Conservation (phyloP, 139 green algal species). For the Chlamydomonas sp. region DNA sequence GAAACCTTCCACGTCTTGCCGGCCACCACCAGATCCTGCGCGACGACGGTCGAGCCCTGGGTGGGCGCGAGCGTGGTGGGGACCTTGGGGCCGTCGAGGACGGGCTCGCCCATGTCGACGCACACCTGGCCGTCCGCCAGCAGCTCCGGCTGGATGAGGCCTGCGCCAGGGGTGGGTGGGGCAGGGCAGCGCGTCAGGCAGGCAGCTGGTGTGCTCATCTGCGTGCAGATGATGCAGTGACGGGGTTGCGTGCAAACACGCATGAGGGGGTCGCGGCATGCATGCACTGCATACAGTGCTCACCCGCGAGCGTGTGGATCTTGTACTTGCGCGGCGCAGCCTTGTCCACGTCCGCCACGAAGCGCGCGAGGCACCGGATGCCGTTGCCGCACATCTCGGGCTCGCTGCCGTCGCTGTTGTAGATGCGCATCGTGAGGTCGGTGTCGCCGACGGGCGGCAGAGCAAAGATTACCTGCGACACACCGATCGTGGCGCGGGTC, state of each 20-base stretch:
- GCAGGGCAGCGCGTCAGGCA: background rate
- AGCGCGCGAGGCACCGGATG: slow-evolving; percentile 91
- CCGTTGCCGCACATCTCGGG: slow-evolving; percentile 99
- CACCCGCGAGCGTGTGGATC: slow-evolving; percentile 85
- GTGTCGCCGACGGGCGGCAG: slow-evolving; percentile 58
- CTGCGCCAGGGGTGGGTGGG: slow-evolving; percentile 31
- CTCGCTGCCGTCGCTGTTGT: slow-evolving; percentile 94
- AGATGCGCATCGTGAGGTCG: slow-evolving; percentile 96
- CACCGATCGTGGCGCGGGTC: background rate
- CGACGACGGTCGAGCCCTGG: slow-evolving; percentile 60
- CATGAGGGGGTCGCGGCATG: background rate
- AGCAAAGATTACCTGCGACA: slow-evolving; percentile 82
- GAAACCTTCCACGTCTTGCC: slow-evolving; percentile 74
- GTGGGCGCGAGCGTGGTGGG: slow-evolving; percentile 77
- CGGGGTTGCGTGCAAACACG: background rate
- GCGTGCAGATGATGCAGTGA: background rate
- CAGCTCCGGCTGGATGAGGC: slow-evolving; percentile 86
- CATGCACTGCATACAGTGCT: too few relatives aligned
- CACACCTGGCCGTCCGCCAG: slow-evolving; percentile 82
- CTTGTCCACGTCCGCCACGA: slow-evolving; percentile 77
- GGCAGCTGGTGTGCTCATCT: background rate
- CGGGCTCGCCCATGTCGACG: slow-evolving; percentile 95
- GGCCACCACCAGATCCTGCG: slow-evolving; percentile 59
- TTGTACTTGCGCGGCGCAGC: slow-evolving; percentile 52
- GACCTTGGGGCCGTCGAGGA: slow-evolving; percentile 62